Base-by-base conservation (phyloP, 768 basidiomycete species). In the Trametes sanguinea region DNA sequence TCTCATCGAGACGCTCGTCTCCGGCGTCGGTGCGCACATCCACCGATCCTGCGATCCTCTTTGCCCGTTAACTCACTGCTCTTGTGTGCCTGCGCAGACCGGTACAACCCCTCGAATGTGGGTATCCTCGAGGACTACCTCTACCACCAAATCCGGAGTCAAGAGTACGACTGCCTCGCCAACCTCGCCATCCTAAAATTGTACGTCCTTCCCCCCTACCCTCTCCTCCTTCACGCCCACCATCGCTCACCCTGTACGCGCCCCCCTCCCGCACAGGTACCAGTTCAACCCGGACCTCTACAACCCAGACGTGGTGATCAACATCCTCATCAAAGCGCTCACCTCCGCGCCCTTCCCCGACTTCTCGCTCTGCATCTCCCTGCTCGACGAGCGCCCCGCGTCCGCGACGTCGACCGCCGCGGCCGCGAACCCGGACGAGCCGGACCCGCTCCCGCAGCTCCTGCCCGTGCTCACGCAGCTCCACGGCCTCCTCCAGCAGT, bases 21-120 rank as follows among this genome's bases (percentile, higher is more conserved):
- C 90, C 27, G 93, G 93, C 46, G 93, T 95, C 50, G 93, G 92
- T 92, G 63, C 66, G 91, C 75, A 52, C 48, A 29, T 55, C 48
- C 9, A 13, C 22, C 14, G 35, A 37, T 11, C 35, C 11, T 37
- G 35, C 35, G 11, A 11, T 11, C 35, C 29, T 37, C 46, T 22
- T 42, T 42, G n/a, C 32, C 29, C 29, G 13, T 50, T 53, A 3
- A 37, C 11, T 6, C 35, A 6, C 6, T 37, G 35, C 6, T 1
- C 17, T 27, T 7, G 4, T 52, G 22, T 27, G 39, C 7, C n/a
- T 52, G 33, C 55, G 52, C 60, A 97, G 96, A 98, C 80, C 89
- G 96, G 61, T 98, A 98, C 76, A 98, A 98, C 77, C 96, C 96
- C 45, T 88, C 89, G 54, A 98, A 98, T 74, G 87, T 96, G 61